Evolutionary conservation across 345 rosid species (phyloP).

Genomic region (Gossypium raimondii): DNA sequence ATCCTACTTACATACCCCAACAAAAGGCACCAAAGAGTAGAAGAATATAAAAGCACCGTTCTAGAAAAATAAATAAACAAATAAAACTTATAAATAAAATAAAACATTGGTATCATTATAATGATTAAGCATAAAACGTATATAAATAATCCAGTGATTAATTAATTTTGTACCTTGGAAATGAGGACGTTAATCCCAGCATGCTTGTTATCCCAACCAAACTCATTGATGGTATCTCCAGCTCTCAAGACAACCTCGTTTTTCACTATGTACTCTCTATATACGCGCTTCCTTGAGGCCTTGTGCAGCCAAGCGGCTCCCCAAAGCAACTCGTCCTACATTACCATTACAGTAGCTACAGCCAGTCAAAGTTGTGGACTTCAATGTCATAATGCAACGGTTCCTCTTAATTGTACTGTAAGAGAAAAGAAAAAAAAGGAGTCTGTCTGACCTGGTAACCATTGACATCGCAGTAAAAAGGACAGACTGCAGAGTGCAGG

Average conservation of each 20-base stretch:
- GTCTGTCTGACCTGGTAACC: slow-evolving; percentile 68
- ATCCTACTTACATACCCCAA: slow-evolving; percentile 9
- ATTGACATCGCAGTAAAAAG: slow-evolving; percentile 91
- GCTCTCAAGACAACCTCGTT: slow-evolving; percentile 84
- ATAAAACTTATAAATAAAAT: neutral
- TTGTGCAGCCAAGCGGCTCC: slow-evolving; percentile 94
- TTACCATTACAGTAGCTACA: no score
- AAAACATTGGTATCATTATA: neutral
- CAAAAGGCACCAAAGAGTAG: slow-evolving; percentile 22
- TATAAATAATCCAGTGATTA: neutral
- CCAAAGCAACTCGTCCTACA: slow-evolving; percentile 94
- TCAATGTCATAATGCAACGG: slow-evolving; percentile 17
- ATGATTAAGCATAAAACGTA: neutral
- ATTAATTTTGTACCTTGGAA: slow-evolving; percentile 59
- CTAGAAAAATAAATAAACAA: slow-evolving; percentile 18
- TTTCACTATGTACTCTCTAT: slow-evolving; percentile 73
- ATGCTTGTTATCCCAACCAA: slow-evolving; percentile 97
- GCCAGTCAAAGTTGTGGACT: slow-evolving; percentile 16
- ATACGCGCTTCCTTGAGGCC: slow-evolving; percentile 67
- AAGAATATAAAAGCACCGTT: slow-evolving; percentile 18
- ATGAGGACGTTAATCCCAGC: slow-evolving; percentile 92
- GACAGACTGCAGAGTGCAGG: slow-evolving; percentile 74
- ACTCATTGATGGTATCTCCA: slow-evolving; percentile 81
- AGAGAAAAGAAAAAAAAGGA: neutral
- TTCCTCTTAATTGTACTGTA: neutral